These are phyloP conservation scores for Pichiaceae sp. DNA, from an alignment of 1,139 yeast genomes.

Conservation along the genomic window DNA sequence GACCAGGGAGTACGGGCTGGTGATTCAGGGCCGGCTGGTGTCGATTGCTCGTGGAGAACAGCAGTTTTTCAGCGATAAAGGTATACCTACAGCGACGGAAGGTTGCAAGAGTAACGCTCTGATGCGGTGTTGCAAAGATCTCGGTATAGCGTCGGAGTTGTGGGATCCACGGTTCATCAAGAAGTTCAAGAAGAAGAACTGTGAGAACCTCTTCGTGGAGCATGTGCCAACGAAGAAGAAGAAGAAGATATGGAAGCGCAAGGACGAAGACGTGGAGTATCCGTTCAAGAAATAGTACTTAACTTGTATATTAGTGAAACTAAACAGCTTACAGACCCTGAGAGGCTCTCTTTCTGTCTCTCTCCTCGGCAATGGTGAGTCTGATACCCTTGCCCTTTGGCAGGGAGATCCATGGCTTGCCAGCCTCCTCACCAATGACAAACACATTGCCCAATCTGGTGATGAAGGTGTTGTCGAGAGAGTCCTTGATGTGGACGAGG, in stretches of 20 bases:
- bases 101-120: constrained; percentile 95
- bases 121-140: constrained; percentile 96
- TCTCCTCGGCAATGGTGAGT: constrained; percentile 96
- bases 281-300: constrained; percentile 52
- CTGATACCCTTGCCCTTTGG: constrained; percentile 99
- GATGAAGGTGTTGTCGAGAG: constrained; percentile 95
- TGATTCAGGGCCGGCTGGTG: constrained; percentile 82
- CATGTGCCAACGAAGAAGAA: constrained; percentile 74
- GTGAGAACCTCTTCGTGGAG: constrained; percentile 83
- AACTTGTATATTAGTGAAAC: not conserved
- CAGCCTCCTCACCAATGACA: constrained; percentile 89
- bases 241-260: constrained; percentile 87
- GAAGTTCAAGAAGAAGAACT: constrained; percentile 61
- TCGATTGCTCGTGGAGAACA: constrained; percentile 95
- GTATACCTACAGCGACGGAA: constrained; percentile 92
- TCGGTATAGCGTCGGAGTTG: constrained; percentile 91
- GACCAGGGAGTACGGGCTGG: constrained; percentile 82
- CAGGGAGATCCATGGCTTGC: constrained; percentile 93
- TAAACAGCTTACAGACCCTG: constrained; percentile 27
- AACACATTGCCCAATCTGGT: constrained; percentile 97
- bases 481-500: constrained; percentile 96
- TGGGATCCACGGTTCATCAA: constrained; percentile 95
- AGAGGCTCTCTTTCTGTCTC: constrained; percentile 97
- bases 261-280: constrained; percentile 68
- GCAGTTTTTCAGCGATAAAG: constrained; percentile 79